A percentile compares a stretch with the other conserved stretches of the same genome.
Conservation (phyloP, 2,329 filamentous ascomycete species). For the Leptographium lundbergii region DNA sequence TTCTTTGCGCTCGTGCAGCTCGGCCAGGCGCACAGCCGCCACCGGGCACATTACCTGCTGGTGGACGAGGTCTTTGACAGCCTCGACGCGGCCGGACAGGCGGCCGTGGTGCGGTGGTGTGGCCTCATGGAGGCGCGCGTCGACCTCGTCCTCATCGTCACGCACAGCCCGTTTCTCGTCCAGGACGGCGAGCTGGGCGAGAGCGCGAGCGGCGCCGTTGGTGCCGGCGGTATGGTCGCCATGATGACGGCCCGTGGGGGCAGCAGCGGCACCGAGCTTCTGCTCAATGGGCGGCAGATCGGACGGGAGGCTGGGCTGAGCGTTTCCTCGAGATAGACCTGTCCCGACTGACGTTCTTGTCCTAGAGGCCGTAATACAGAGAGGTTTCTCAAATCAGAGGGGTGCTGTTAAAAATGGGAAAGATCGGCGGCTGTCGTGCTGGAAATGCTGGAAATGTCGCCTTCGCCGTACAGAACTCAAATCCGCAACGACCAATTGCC, state of each 20-base stretch:
- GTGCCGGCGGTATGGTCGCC: background rate
- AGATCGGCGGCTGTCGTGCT: too few relatives aligned
- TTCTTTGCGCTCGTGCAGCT: slow-evolving; percentile 21
- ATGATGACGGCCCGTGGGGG: background rate
- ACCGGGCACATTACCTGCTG: slow-evolving; percentile 21
- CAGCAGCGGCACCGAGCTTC: background rate
- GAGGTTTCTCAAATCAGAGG: too few relatives aligned
- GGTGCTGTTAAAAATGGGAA: too few relatives aligned
- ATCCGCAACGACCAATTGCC: too few relatives aligned
- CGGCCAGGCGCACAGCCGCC: slow-evolving; percentile 15
- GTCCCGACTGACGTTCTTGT: too few relatives aligned
- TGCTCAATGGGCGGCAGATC: background rate
- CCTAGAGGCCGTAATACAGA: too few relatives aligned
- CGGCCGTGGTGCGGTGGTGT: slow-evolving; percentile 12
- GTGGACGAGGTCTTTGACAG: slow-evolving; percentile 23
- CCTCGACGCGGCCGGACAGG: slow-evolving; percentile 18
- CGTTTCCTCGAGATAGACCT: too few relatives aligned
- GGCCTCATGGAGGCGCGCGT: background rate
- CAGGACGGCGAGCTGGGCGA: background rate
- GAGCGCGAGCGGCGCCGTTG: background rate
- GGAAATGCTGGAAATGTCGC: too few relatives aligned
- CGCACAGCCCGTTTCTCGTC: background rate
- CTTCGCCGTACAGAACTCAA: too few relatives aligned
- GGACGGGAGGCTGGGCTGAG: background rate
- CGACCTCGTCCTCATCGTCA: background rate